Evolutionary conservation across 179 eudicot genomes (phyloP), one percentile per base, ranked within the genome.

Genomic region (Gypsophila paniculata): DNA sequence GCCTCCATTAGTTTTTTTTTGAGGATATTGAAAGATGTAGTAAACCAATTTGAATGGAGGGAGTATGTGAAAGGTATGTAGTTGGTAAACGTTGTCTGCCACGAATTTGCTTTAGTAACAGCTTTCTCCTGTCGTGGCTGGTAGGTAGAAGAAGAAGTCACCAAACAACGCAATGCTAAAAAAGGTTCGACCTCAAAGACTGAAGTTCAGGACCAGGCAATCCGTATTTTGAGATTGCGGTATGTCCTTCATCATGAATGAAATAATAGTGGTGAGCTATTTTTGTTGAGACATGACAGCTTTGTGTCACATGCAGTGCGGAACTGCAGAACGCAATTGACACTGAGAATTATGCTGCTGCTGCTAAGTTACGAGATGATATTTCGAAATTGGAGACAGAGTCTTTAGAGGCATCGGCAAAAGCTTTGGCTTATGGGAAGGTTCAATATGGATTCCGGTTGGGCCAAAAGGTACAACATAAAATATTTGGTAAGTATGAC

Each of bases 391-490:
- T 89, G 61, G 97, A 93, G 85, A 86, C 92, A 26, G 87, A 88
- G 78, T 88, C 98, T 60, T 78, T 93, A 32, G 87, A 90, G 76
- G 94, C 88, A 70, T 83, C 97, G 36, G 89, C 91, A 68, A 91
- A 84, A 79, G 96, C 88, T 77, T 85, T 85, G 79, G 86, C 89
- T 18, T 91, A 78, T 83, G 88, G 83, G 73, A 88, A 75, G 78
- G 85, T 89, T 70, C 86, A 85, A 29, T 91, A 85, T 80, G 79
- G 77, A 70, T 89, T 91, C 76, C 96, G 94, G 63, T 82, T 93
- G 86, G 98, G 97, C 64, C 98, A 93, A 82, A 93, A 85, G 88
- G 87, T 93, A 79, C 85, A 74, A 77, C 98, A 93, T 79, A 93
- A 84, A 78, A 83, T 71, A 42, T 93, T 86, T 75, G 98, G 98